Evolutionary conservation across 2,329 filamentous ascomycete genomes (phyloP), one percentile per base, ranked within the genome.

Genomic region (Davidsoniella neocaledoniae): DNA sequence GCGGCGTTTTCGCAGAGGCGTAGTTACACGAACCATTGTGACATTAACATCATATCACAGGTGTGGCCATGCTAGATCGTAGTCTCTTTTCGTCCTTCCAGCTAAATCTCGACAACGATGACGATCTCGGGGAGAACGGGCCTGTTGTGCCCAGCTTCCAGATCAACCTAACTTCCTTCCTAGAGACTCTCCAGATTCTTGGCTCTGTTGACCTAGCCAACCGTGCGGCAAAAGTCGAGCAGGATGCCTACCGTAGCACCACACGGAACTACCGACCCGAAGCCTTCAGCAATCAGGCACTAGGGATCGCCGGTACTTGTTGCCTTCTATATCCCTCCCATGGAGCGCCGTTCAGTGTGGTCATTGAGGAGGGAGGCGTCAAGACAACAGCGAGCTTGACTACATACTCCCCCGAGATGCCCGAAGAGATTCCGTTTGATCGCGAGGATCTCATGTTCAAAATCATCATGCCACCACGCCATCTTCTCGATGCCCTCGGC

Each of bases 181-280:
- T 98, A 48, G 91, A 96, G 66, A 94, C 90, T 0, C 73, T 98
- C 6, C 90, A 95, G 60, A 96, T 98, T 46, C 94, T 98, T 59
- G 86, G 86, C 46, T 79, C 88, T n/a, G 76, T 88, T 43, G 83
- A 85, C 56, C 71, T 78, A 12, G 68, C 76, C 5, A 70, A 68
- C 39, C 73, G 74, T 55, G 68, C 73, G 45, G 69, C 73, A 46
- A 79, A 73, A 58, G 67, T 72, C 5, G 77, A 80, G 10, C 66
- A 72, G 52, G 77, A 81, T 54, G 68, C 70, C 1, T 79, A 78
- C 58, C 72, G 71, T 54, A 77, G 74, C 62, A 79, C 77, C 56
- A 63, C 78, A 38, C 71, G 75, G 46, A 77, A 76, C 60, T 72
- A 78, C 63, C 69, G 78, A 50, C 67, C 75, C 16, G 83, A 83